These are phyloP conservation scores for Barnettozyma siamensis DNA, from an alignment of 805 yeast genomes.

Conservation along the genomic window DNA sequence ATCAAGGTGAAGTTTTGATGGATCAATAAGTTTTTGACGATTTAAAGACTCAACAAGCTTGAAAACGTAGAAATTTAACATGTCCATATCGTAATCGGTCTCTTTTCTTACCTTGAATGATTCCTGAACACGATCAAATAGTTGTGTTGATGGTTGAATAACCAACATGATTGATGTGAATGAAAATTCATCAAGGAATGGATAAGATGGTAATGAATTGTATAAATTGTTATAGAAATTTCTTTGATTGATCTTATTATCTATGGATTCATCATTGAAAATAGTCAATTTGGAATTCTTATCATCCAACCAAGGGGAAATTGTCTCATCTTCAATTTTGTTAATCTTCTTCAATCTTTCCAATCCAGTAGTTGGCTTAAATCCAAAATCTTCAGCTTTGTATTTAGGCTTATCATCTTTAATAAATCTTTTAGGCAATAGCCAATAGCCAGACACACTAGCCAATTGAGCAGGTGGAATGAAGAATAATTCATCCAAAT, in stretches of 20 bases:
- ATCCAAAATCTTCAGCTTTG: not conserved
- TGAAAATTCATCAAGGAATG: constrained; percentile 23
- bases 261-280: not conserved
- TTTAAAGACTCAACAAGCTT: constrained; percentile 17
- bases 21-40: constrained; percentile 8
- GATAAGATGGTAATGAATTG: constrained; percentile 33
- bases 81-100: constrained; percentile 50
- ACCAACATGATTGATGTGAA: constrained; percentile 51
- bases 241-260: constrained; percentile 2
- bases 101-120: constrained; percentile 23
- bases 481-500: constrained; percentile 48
- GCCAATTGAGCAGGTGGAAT: constrained; percentile 43
- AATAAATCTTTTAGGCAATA: constrained; percentile 23
- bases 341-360: constrained; percentile 4
- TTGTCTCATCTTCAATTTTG: not conserved
- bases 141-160: constrained; percentile 37
- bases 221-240: constrained; percentile 27
- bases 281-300: not conserved
- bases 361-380: not conserved
- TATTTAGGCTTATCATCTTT: constrained; percentile 3
- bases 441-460: constrained; percentile 40
- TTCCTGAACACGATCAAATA: constrained; percentile 19
- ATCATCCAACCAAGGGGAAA: constrained; percentile 3
- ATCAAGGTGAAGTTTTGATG: constrained; percentile 20
- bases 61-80: constrained; percentile 38